phyloP scores from a whole-genome alignment of 2,329 filamentous ascomycete species.

The Trichoderma sp. region DNA sequence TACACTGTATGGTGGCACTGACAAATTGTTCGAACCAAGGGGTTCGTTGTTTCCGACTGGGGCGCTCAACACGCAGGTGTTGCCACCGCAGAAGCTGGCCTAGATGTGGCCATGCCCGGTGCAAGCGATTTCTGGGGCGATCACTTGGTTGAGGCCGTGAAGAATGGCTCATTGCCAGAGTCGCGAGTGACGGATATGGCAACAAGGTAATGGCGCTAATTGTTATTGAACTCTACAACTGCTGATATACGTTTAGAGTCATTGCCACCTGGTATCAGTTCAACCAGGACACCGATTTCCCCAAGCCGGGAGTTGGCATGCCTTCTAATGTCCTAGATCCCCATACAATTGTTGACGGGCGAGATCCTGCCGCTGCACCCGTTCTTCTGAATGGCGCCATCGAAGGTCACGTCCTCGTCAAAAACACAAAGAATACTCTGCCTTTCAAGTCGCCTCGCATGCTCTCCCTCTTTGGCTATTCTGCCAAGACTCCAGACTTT shows the following conservation, averaged over 20 bases:
- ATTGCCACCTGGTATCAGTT: slow-evolving; percentile 57
- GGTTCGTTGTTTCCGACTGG: slow-evolving; percentile 69
- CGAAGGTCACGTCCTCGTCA: slow-evolving; percentile 63
- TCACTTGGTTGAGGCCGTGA: slow-evolving; percentile 58
- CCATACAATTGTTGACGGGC: slow-evolving; percentile 53
- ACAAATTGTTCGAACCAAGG: slow-evolving; percentile 33
- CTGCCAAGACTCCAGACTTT: slow-evolving; percentile 46
- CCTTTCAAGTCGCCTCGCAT: slow-evolving; percentile 50
- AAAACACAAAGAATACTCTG: slow-evolving; percentile 55
- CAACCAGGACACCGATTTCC: slow-evolving; percentile 48
- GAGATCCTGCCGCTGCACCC: slow-evolving; percentile 42
- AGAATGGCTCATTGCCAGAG: slow-evolving; percentile 57
- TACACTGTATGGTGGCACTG: background rate
- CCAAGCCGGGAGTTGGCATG: slow-evolving; percentile 50
- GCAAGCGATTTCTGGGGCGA: slow-evolving; percentile 41
- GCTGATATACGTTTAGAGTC: slow-evolving; percentile 29
- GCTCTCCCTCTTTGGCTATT: slow-evolving; percentile 62
- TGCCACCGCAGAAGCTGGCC: slow-evolving; percentile 58
- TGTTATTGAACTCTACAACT: background rate
- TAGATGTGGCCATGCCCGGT: slow-evolving; percentile 70
- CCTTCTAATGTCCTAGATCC: slow-evolving; percentile 46
- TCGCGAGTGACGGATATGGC: slow-evolving; percentile 61
- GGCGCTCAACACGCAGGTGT: slow-evolving; percentile 63
- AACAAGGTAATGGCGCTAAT: slow-evolving; percentile 33
- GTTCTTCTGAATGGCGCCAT: slow-evolving; percentile 54